Conservation (phyloP, 768 basidiomycete genomes). For the Solioccasus polychromus region DNA sequence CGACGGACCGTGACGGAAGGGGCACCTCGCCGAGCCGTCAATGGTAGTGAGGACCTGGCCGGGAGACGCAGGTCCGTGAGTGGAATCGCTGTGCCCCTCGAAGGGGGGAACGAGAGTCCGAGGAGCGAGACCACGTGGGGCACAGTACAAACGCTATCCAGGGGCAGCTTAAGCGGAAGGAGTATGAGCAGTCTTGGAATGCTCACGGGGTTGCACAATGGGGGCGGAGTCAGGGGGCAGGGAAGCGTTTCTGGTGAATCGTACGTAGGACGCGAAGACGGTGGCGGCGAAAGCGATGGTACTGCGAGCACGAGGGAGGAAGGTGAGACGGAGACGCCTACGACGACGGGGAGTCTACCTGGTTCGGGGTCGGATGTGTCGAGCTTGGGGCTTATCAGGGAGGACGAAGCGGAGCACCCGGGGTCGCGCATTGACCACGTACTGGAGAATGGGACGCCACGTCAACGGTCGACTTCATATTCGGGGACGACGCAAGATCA, state of each 20-base stretch:
- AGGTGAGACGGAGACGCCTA: constrained; percentile 20
- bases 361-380: constrained; percentile 18
- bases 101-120: constrained; percentile 24
- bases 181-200: constrained; percentile 29
- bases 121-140: constrained; percentile 37
- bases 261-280: constrained; percentile 17
- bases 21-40: constrained; percentile 1
- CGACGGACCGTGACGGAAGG: constrained; percentile 22
- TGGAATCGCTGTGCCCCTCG: constrained; percentile 15
- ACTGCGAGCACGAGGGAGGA: constrained; percentile 20
- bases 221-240: constrained; percentile 26
- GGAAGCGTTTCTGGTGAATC: constrained; percentile 17
- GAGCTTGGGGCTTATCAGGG: constrained; percentile 30
- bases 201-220: constrained; percentile 31
- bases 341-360: constrained; percentile 20
- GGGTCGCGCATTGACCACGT: constrained; percentile 9
- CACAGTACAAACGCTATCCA: constrained; percentile 28
- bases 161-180: constrained; percentile 15
- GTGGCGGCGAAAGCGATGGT: constrained; percentile 8
- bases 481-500: constrained; percentile 16
- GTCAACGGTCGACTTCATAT: constrained; percentile 18
- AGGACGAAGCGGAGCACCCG: constrained; percentile 27
- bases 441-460: constrained; percentile 10
- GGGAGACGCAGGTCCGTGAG: constrained; percentile 8
- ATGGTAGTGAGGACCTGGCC: constrained; percentile 7